Conservation (phyloP, 495 filamentous ascomycete species). For the Lophium mytilinum region DNA sequence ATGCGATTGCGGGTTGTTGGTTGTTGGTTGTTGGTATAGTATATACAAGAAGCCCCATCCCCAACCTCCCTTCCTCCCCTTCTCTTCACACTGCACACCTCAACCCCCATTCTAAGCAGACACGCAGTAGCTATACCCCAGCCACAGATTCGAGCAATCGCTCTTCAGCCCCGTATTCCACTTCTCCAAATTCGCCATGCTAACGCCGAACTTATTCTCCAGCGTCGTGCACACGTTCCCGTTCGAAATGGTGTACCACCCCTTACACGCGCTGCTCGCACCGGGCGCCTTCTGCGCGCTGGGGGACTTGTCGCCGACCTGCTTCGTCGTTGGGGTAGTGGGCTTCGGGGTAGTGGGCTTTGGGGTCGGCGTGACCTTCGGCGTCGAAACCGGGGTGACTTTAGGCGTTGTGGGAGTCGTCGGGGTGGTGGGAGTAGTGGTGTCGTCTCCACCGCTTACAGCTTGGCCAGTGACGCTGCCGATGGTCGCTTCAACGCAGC, state of each 20-base stretch:
- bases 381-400: not conserved
- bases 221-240: constrained; percentile 17
- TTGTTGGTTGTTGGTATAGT: too few species aligned
- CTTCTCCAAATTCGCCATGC: not conserved
- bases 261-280: constrained; percentile 10
- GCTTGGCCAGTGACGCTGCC: constrained; percentile 5
- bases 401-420: not conserved
- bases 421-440: not conserved
- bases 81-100: not conserved
- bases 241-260: constrained; percentile 16
- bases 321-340: not conserved
- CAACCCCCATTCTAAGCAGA: not conserved
- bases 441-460: not conserved
- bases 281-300: constrained; percentile 1
- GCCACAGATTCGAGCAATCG: constrained; percentile 5
- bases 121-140: constrained; percentile 4
- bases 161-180: not conserved
- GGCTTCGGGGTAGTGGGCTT: not conserved
- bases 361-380: not conserved
- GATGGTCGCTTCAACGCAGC: constrained; percentile 23
- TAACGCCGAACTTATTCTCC: not conserved
- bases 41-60: too few species aligned
- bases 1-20: too few species aligned
- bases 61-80: not conserved
- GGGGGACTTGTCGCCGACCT: not conserved